Evolutionary conservation across 345 rosid genomes (phyloP).

Genomic region (Nephelium lappaceum): DNA sequence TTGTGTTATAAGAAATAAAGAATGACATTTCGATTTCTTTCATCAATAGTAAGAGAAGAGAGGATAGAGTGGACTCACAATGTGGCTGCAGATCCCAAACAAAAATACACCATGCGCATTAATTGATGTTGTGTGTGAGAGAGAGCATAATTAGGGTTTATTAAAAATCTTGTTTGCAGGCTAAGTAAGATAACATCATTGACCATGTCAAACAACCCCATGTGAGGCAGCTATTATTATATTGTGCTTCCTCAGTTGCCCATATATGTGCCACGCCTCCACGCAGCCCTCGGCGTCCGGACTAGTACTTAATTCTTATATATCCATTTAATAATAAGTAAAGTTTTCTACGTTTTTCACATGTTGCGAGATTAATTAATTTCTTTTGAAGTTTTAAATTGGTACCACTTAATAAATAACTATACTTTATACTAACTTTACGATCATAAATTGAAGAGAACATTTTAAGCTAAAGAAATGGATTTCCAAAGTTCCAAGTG

Average conservation of each 20-base stretch:
- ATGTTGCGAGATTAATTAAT: background rate
- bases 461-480: too few relatives aligned
- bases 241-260: conserved; percentile 21
- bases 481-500: too few relatives aligned
- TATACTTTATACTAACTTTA: too few relatives aligned
- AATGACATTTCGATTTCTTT: background rate
- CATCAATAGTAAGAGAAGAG: conserved; percentile 14
- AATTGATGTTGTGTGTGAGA: conserved; percentile 27
- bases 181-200: conserved; percentile 31
- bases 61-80: background rate
- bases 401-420: too few relatives aligned
- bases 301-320: background rate
- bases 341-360: background rate
- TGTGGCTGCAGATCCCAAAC: conserved; percentile 15
- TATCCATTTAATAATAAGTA: background rate
- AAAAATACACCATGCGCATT: conserved; percentile 26
- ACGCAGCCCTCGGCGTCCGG: conserved; percentile 25
- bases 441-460: too few relatives aligned
- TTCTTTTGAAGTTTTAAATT: too few relatives aligned
- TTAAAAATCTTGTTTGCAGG: conserved; percentile 33
- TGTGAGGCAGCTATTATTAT: conserved; percentile 32
- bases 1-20: conserved; percentile 22
- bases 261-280: conserved; percentile 30
- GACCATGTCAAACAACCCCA: conserved; percentile 24
- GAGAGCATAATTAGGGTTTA: conserved; percentile 31